phyloP scores from a whole-genome alignment of 371 early-diverging fungal species.

The Nosema muscidifuracis region DNA sequence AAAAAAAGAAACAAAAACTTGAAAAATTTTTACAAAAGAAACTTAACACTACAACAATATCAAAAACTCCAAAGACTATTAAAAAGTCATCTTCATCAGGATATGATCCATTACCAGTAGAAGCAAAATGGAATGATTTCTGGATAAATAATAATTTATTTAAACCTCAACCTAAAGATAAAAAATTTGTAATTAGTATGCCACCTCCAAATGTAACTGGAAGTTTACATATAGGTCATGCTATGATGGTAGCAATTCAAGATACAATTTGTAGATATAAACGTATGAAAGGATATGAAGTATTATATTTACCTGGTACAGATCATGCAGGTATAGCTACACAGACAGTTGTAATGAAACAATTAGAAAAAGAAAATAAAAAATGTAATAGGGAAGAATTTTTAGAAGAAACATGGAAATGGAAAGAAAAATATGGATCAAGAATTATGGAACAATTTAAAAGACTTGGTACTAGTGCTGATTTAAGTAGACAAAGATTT shows the following conservation, averaged over 20 bases:
- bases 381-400: constrained; percentile 80
- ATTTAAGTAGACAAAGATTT: constrained; percentile 83
- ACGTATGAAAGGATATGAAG: constrained; percentile 87
- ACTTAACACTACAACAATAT: constrained; percentile 63
- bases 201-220: constrained; percentile 99
- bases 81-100: constrained; percentile 28
- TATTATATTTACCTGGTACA: constrained; percentile 87
- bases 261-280: constrained; percentile 86
- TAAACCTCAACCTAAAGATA: constrained; percentile 69
- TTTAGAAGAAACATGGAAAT: constrained; percentile 80
- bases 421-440: constrained; percentile 75
- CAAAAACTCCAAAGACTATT: constrained; percentile 35
- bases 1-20: constrained; percentile 77
- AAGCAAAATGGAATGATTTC: constrained; percentile 89
- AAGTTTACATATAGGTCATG: constrained; percentile 91
- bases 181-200: constrained; percentile 74
- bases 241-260: constrained; percentile 86
- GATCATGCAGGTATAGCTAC: constrained; percentile 99
- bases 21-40: constrained; percentile 84
- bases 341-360: constrained; percentile 93
- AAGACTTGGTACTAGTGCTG: constrained; percentile 82
- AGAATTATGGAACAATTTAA: constrained; percentile 81
- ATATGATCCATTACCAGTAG: constrained; percentile 83
- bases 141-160: constrained; percentile 85
- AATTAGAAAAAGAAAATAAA: constrained; percentile 71